Evolutionary conservation across 2,329 filamentous ascomycete species (phyloP).

Genomic region (Fusarium temperatum): DNA sequence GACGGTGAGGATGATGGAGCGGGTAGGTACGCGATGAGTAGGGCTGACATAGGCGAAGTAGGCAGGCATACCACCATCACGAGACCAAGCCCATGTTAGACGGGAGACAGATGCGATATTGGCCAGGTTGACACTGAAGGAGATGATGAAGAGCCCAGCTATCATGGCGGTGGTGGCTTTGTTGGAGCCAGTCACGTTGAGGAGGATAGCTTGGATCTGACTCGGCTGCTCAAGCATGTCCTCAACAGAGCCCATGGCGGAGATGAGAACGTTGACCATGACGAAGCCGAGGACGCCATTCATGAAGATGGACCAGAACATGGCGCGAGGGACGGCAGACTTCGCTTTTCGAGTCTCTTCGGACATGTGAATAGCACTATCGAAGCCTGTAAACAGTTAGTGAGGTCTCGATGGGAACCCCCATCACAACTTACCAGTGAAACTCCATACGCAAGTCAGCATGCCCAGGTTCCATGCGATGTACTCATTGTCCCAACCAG

Average conservation of each 20-base stretch:
- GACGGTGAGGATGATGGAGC: slow-evolving; percentile 36
- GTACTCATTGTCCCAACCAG: slow-evolving; percentile 38
- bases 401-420: fast-evolving
- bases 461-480: slow-evolving; percentile 39
- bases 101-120: slow-evolving; percentile 40
- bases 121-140: slow-evolving; percentile 38
- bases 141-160: slow-evolving; percentile 37
- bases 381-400: slow-evolving; percentile 28
- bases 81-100: slow-evolving; percentile 39
- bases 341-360: slow-evolving; percentile 40
- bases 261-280: slow-evolving; percentile 42
- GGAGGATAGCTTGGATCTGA: slow-evolving; percentile 36
- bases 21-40: slow-evolving; percentile 34
- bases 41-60: slow-evolving; percentile 40
- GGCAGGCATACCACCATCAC: slow-evolving; percentile 37
- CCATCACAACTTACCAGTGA: slow-evolving; percentile 16
- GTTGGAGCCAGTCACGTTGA: slow-evolving; percentile 29
- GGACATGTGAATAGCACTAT: slow-evolving; percentile 41
- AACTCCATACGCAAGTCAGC: slow-evolving; percentile 42
- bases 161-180: slow-evolving; percentile 39
- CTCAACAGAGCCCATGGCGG: slow-evolving; percentile 38
- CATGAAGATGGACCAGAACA: slow-evolving; percentile 44
- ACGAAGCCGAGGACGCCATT: slow-evolving; percentile 40
- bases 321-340: slow-evolving; percentile 37
- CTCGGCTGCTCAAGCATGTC: slow-evolving; percentile 36